Evolutionary conservation across 805 yeast genomes (phyloP).

Genomic region (Suhomyces prunicola): DNA sequence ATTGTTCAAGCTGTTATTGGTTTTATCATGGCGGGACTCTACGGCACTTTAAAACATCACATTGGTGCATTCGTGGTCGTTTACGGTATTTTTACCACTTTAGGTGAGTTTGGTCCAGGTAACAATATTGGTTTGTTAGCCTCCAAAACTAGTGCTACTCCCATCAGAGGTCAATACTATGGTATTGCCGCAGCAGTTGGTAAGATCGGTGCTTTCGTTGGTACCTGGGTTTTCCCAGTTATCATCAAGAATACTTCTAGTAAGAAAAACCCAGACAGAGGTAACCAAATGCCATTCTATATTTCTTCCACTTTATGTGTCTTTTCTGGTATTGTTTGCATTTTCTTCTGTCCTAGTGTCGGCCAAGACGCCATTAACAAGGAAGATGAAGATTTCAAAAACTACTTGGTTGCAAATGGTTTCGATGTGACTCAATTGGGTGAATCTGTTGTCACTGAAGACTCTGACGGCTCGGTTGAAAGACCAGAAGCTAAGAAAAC

Average conservation of each 20-base stretch:
- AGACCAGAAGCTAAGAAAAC: not conserved
- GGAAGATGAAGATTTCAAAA: slow-evolving; percentile 72
- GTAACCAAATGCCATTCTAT: slow-evolving; percentile 77
- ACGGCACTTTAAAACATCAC: slow-evolving; percentile 51
- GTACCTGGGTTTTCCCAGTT: slow-evolving; percentile 84
- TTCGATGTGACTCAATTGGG: slow-evolving; percentile 67
- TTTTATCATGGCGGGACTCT: slow-evolving; percentile 74
- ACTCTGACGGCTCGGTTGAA: not conserved
- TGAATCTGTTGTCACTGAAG: slow-evolving; percentile 9
- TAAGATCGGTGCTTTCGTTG: slow-evolving; percentile 89
- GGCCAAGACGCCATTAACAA: slow-evolving; percentile 78
- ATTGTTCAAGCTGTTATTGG: slow-evolving; percentile 74
- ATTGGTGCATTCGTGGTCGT: slow-evolving; percentile 80
- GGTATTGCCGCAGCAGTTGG: slow-evolving; percentile 91
- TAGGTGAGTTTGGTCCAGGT: slow-evolving; percentile 95
- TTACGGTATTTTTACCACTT: slow-evolving; percentile 80
- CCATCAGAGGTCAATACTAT: slow-evolving; percentile 87
- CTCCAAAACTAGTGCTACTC: slow-evolving; percentile 80
- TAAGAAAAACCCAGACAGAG: slow-evolving; percentile 46
- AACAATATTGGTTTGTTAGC: slow-evolving; percentile 87
- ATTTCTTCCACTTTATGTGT: slow-evolving; percentile 75
- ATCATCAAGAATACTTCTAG: slow-evolving; percentile 52
- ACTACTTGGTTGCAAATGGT: slow-evolving; percentile 64
- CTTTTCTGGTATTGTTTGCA: slow-evolving; percentile 64
- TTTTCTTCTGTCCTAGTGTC: slow-evolving; percentile 73